Evolutionary conservation across 2,329 filamentous ascomycete species (phyloP).

Genomic region (Calonectria ilicicola): DNA sequence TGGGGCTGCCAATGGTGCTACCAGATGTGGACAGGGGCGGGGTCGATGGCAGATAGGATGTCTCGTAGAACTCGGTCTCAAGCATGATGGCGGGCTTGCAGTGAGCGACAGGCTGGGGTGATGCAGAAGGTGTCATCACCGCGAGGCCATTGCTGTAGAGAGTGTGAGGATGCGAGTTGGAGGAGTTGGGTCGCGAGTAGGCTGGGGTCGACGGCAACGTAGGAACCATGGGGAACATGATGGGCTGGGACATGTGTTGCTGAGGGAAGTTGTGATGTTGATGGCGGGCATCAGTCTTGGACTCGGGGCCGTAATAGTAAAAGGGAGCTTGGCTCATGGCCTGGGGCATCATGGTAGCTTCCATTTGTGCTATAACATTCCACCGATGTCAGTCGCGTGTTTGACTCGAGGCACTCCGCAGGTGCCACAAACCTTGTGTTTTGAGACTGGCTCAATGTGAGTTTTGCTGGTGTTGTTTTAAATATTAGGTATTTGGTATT

Average conservation of each 20-base stretch:
- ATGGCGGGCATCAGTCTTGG: conserved; percentile 78
- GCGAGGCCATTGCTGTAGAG: conserved; percentile 69
- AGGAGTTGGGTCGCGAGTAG: conserved; percentile 75
- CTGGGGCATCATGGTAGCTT: conserved; percentile 69
- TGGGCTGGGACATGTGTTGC: conserved; percentile 62
- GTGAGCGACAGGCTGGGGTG: conserved; percentile 78
- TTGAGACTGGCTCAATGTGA: conserved; percentile 24
- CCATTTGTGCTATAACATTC: conserved; percentile 65
- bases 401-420: conserved; percentile 19
- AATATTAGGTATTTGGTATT: conserved; percentile 40
- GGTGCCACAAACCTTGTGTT: conserved; percentile 40
- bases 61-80: conserved; percentile 79
- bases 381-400: conserved; percentile 31
- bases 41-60: conserved; percentile 84
- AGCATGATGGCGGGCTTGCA: conserved; percentile 85
- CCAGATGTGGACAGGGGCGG: conserved; percentile 88
- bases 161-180: conserved; percentile 72
- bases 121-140: conserved; percentile 80
- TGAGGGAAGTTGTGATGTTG: conserved; percentile 67
- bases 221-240: conserved; percentile 66
- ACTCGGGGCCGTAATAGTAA: conserved; percentile 88
- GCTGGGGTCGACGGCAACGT: conserved; percentile 72
- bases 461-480: conserved; percentile 30
- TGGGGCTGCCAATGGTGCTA: conserved; percentile 88
- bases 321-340: conserved; percentile 80